phyloP scores from a whole-genome alignment of 108 stramenopile genomes.

The Stephanodiscus triporus region DNA sequence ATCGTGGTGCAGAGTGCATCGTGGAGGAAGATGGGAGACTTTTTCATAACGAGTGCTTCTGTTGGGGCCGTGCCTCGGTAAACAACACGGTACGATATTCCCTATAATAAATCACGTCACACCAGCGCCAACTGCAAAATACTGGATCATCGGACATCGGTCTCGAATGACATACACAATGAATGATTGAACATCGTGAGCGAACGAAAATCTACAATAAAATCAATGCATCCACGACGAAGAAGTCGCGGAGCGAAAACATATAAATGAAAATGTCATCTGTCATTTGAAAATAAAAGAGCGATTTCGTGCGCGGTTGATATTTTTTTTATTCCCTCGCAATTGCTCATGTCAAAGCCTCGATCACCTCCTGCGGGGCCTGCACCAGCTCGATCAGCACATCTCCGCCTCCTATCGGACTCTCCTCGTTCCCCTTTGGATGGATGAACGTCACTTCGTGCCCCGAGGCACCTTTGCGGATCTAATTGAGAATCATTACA shows the following conservation, averaged over 20 bases:
- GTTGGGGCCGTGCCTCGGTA: constrained; percentile 16
- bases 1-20: constrained; percentile 57
- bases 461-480: constrained; percentile 93
- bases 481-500: constrained; percentile 49
- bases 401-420: constrained; percentile 91
- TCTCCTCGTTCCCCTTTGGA: constrained; percentile 91
- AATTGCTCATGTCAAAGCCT: constrained; percentile 11
- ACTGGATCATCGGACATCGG: too few relatives aligned
- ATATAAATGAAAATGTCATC: too few relatives aligned
- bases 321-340: too few relatives aligned
- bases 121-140: too few relatives aligned
- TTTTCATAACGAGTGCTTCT: constrained; percentile 58
- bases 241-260: too few relatives aligned
- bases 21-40: constrained; percentile 59
- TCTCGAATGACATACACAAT: too few relatives aligned
- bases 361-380: constrained; percentile 92
- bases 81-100: background rate
- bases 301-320: background rate
- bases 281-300: background rate
- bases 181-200: too few relatives aligned
- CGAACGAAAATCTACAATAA: too few relatives aligned
- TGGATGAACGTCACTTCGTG: constrained; percentile 97
- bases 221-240: too few relatives aligned
- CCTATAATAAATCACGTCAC: too few relatives aligned
- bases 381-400: constrained; percentile 98